Conservation (phyloP, 228 moss, liverwort and hornwort species). For the Sphagnum magellanicum region DNA sequence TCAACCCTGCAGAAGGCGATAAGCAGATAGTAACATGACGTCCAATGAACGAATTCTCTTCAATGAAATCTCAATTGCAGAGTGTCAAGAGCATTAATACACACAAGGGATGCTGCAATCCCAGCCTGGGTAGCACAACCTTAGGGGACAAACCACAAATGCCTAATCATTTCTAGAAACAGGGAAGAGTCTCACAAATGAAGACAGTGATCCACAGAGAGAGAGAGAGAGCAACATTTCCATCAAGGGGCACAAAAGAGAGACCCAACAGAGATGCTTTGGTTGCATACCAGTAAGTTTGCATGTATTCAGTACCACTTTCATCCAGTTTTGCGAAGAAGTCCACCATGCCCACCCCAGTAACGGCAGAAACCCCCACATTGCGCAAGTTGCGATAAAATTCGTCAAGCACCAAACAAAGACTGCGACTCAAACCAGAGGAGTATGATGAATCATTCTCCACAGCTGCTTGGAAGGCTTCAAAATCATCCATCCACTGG, state of each 20-base stretch:
- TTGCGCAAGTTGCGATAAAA: conserved; percentile 84
- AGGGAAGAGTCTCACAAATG: neutral
- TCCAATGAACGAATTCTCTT: neutral
- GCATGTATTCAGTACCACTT: conserved; percentile 65
- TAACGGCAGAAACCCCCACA: conserved; percentile 84
- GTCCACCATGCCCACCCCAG: conserved; percentile 65
- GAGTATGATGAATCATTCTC: conserved; percentile 88
- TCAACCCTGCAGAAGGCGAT: conserved; percentile 37
- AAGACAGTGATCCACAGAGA: neutral
- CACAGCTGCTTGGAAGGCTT: conserved; percentile 79
- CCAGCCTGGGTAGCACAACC: too few relatives aligned
- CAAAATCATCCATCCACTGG: conserved; percentile 98
- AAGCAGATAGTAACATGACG: neutral
- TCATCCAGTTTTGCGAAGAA: conserved; percentile 64
- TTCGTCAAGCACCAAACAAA: conserved; percentile 88
- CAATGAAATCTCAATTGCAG: neutral
- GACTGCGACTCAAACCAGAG: conserved; percentile 83
- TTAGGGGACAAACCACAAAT: too few relatives aligned
- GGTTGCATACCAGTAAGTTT: conserved; percentile 59
- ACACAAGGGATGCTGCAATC: too few relatives aligned
- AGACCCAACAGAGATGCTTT: neutral
- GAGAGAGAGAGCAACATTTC: neutral
- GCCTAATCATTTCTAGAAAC: neutral
- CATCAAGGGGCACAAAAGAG: neutral
- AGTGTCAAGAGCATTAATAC: neutral